Evolutionary conservation across 1,284 basidiomycete genomes (phyloP).

Genomic region (Cryptococcus sp.): DNA sequence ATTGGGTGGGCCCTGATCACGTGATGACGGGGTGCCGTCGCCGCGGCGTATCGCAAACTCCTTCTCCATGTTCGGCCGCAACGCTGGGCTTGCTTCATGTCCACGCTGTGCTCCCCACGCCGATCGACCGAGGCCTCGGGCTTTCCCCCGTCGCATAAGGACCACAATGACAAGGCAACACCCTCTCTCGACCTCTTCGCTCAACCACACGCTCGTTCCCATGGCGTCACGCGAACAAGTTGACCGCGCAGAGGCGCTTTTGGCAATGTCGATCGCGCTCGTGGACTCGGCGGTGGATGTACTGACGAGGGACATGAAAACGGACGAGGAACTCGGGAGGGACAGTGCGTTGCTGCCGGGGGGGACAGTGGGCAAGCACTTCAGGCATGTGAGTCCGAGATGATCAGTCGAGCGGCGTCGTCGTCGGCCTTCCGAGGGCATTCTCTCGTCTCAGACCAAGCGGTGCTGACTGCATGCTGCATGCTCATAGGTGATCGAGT

Average conservation of each 20-base stretch:
- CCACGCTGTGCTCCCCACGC: not conserved
- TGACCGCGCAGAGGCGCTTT: slow-evolving; percentile 30
- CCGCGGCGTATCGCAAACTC: not conserved
- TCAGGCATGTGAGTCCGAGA: slow-evolving; percentile 37
- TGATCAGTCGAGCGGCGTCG: not conserved
- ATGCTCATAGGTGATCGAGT: slow-evolving; percentile 43
- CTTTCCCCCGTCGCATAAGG: not conserved
- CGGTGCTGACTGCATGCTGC: not conserved
- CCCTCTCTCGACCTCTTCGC: slow-evolving; percentile 6
- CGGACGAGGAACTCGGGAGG: slow-evolving; percentile 32
- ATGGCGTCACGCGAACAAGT: slow-evolving; percentile 16
- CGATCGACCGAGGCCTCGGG: not conserved
- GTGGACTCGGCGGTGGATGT: slow-evolving; percentile 39
- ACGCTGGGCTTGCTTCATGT: not conserved
- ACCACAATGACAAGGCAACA: slow-evolving; percentile 4
- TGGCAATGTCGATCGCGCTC: slow-evolving; percentile 36
- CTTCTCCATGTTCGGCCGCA: not conserved
- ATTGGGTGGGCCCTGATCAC: no score
- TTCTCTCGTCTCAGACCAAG: not conserved
- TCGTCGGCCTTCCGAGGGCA: no score
- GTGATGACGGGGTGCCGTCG: no score
- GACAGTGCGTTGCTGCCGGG: slow-evolving; percentile 40
- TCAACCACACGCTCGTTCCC: slow-evolving; percentile 22
- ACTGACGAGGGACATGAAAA: slow-evolving; percentile 21
- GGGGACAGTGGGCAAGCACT: slow-evolving; percentile 43